Base-by-base conservation (phyloP, 345 rosid species). In the Eucalyptus tenuipes region DNA sequence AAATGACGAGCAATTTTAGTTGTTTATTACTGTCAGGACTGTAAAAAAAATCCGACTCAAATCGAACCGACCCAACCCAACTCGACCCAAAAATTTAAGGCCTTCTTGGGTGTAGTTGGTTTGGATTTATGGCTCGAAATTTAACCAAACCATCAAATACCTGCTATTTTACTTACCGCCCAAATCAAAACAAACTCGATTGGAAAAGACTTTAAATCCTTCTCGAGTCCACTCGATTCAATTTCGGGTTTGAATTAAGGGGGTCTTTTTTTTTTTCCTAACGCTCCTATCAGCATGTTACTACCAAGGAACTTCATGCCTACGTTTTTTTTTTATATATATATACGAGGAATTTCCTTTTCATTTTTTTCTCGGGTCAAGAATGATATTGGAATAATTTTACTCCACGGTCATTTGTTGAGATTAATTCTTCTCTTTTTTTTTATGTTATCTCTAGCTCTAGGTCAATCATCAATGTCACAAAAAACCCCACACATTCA, bases 41-140 rank as follows among this genome's bases (percentile, higher is more conserved):
- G 71, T 61, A n/a, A 13, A 57, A 57, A 59, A 5, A 5, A 53
- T 4, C 0, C 4, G 3, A 57, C 29, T 2, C n/a, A 57, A 57
- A 57, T 2, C 1, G 13, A 57, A 57, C 13, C 7, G 7, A 0
- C 79, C 79, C 11, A 18, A 8, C 40, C 79, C 0, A 3, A 31
- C 20, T 18, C 6, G 1, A 8, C 10, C 20, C 22, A 18, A 2
- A 27, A 31, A 66, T 66, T 66, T 66, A 25, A 17, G 7, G 25
- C 24, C 24, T 37, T 18, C 33, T 1, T 3, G 24, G 44, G 13
- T 68, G 6, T 3, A 40, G 80, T 24, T 44, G 3, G 11, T 68
- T 33, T 33, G 13, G 13, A 5, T 33, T 33, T 17, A 37, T 8
- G 44, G 24, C 81, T 9, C 81, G 0, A 37, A 68, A 17, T 68